These are phyloP conservation scores for Plantago major DNA, from an alignment of 257 asterid genomes.

Conservation along the genomic window DNA sequence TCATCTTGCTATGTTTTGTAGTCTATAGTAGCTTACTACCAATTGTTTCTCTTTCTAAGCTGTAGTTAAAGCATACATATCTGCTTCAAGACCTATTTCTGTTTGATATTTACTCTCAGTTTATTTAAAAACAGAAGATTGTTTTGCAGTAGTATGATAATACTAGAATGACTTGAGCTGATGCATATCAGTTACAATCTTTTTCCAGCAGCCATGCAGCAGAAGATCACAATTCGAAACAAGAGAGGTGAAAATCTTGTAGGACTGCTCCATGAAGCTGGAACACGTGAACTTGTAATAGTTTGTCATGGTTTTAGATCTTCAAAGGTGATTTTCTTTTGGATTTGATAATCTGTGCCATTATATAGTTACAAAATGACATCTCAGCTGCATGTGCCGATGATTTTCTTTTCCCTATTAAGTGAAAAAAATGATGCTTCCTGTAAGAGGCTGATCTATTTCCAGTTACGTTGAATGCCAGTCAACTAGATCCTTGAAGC, in stretches of 20 bases:
- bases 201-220: slow-evolving; percentile 33
- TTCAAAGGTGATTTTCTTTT: slow-evolving; percentile 32
- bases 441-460: not conserved
- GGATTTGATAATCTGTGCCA: not conserved
- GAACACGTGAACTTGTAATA: slow-evolving; percentile 32
- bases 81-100: no score
- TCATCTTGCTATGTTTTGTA: no score
- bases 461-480: not conserved
- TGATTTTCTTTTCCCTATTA: not conserved
- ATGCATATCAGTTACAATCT: not conserved
- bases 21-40: no score
- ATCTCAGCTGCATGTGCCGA: no score
- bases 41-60: no score
- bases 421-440: not conserved
- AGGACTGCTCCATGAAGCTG: slow-evolving; percentile 48
- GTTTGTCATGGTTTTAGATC: slow-evolving; percentile 47
- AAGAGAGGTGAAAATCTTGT: slow-evolving; percentile 44
- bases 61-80: no score
- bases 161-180: not conserved
- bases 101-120: no score
- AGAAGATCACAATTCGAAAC: slow-evolving; percentile 32
- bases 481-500: not conserved
- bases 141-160: not conserved
- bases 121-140: not conserved
- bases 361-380: no score